A percentile compares a stretch with the other conserved stretches of the same genome.
Evolutionary conservation across 345 rosid genomes (phyloP).

Genomic region (Noccaea caerulescens): DNA sequence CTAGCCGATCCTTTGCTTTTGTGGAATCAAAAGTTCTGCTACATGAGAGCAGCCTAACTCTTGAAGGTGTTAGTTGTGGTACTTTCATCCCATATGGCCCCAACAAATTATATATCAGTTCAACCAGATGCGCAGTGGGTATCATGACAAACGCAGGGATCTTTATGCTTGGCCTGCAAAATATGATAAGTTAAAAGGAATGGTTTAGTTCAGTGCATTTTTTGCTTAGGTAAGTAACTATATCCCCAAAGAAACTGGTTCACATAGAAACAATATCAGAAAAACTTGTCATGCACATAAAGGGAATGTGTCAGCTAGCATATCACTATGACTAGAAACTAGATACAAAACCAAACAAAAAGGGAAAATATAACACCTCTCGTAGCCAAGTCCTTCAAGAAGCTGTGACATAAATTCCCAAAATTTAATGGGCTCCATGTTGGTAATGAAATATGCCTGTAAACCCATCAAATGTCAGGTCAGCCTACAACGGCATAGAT

Average conservation of each 20-base stretch:
- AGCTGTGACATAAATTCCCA: constrained; percentile 85
- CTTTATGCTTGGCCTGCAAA: constrained; percentile 88
- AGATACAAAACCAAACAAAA: constrained; percentile 7
- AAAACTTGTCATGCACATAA: constrained; percentile 11
- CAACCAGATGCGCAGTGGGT: constrained; percentile 83
- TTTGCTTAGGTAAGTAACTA: constrained; percentile 3
- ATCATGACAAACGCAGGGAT: constrained; percentile 73
- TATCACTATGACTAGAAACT: constrained; percentile 9
- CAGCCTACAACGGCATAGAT: constrained; percentile 5
- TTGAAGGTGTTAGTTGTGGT: constrained; percentile 90
- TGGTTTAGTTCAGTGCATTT: constrained; percentile 9
- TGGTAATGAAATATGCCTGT: constrained; percentile 94
- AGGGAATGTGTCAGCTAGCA: constrained; percentile 5
- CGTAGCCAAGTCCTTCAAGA: constrained; percentile 89
- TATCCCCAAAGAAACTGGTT: constrained; percentile 15
- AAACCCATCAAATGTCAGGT: constrained; percentile 30
- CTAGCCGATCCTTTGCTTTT: constrained; percentile 84
- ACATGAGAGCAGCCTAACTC: constrained; percentile 84
- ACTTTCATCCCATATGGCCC: constrained; percentile 89
- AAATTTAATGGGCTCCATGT: constrained; percentile 88
- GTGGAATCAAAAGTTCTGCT: constrained; percentile 73
- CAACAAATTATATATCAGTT: constrained; percentile 63
- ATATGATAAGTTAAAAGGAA: constrained; percentile 36
- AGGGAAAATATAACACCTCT: constrained; percentile 56
- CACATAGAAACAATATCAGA: constrained; percentile 19